Conservation (phyloP, 2,329 filamentous ascomycete genomes). For the Alternaria panax region DNA sequence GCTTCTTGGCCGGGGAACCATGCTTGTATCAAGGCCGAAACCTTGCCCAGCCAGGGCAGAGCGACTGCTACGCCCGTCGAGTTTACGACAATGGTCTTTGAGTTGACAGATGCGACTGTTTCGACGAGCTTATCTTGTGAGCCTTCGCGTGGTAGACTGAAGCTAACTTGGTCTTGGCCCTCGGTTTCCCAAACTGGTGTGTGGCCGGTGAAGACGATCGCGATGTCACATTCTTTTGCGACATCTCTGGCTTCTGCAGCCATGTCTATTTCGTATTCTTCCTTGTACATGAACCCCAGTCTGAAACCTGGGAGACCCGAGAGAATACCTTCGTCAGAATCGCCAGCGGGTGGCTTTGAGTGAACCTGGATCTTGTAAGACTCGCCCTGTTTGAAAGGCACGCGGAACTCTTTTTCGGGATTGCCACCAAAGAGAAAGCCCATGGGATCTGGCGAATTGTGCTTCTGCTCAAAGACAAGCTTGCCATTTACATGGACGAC, state of each 20-base stretch:
- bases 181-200: slow-evolving; percentile 56
- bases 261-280: slow-evolving; percentile 42
- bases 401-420: slow-evolving; percentile 66
- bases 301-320: slow-evolving; percentile 43
- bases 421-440: slow-evolving; percentile 72
- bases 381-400: slow-evolving; percentile 65
- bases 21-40: slow-evolving; percentile 51
- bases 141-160: slow-evolving; percentile 62
- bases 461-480: slow-evolving; percentile 40
- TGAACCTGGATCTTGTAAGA: slow-evolving; percentile 66
- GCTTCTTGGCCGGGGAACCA: slow-evolving; percentile 55
- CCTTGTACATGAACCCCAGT: slow-evolving; percentile 44
- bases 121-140: slow-evolving; percentile 69
- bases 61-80: slow-evolving; percentile 78
- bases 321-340: slow-evolving; percentile 32
- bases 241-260: slow-evolving; percentile 33
- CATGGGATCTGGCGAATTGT: slow-evolving; percentile 66
- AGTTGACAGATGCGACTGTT: slow-evolving; percentile 70
- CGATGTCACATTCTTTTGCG: slow-evolving; percentile 38
- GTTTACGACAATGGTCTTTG: slow-evolving; percentile 74
- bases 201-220: slow-evolving; percentile 46
- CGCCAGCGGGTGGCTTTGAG: slow-evolving; percentile 64
- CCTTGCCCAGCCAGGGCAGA: slow-evolving; percentile 69
- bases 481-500: slow-evolving; percentile 37
- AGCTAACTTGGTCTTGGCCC: slow-evolving; percentile 66